Base-by-base conservation (phyloP, 768 basidiomycete genomes). In the Zangia roseola region DNA sequence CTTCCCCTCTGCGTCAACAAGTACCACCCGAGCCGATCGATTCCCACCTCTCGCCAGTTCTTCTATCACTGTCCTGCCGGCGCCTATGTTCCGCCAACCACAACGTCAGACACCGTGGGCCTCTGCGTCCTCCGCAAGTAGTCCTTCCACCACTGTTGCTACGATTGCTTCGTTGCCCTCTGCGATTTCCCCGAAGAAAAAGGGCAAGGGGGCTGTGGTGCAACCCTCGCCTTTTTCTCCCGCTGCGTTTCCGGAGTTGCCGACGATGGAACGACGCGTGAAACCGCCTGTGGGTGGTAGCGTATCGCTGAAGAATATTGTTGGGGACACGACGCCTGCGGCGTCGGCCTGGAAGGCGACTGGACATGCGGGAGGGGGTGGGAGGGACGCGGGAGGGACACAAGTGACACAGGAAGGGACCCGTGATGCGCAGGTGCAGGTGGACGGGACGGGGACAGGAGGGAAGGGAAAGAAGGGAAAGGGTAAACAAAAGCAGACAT, bases 401-500 rank as follows among this genome's bases (percentile, higher is more conserved):
- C 37, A 21, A 16, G 10, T 8, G 35, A 23, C 2, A n/a, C 42
- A n/a, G 21, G 17, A 8, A 3, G 21, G 8, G 9, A 3, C 37
- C 20, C 31, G 30, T 14, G 30, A 31, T 31, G 17, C 4, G 49
- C 44, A 43, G 44, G 55, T 44, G 10, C 47, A 21, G n/a, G 34
- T 5, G 45, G 30, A 17, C n/a, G 33, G 26, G 2, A 10, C n/a
- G 6, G 35, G 30, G 6, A 52, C 44, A 12, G 55, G 58, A 56
- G 62, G 54, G 0, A 85, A 81, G 57, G 81, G 80, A 28, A 88
- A 82, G 75, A 91, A 89, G 68, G 79, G 80, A 0, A 93, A 91
- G 62, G 83, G 82, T 2, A 91, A 91, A 67, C 81, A 83, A 64
- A 92, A 92, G 70, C 88, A 92, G 74, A 91, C 82, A 9, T 66